These are phyloP conservation scores for Saccharomyces hybrid DNA, from an alignment of 1,139 yeast species.

Conservation along the genomic window DNA sequence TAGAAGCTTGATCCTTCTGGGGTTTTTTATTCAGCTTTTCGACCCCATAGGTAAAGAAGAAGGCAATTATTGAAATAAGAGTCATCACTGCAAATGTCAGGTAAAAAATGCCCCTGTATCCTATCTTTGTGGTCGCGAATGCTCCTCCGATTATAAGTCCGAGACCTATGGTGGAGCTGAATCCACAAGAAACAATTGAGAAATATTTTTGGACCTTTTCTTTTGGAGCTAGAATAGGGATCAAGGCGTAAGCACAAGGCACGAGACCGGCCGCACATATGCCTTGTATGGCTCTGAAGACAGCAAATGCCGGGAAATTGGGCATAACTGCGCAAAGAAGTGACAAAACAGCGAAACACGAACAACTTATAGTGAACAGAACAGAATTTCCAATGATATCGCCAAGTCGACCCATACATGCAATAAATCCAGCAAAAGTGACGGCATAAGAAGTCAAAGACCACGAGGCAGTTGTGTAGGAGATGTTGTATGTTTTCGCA, in stretches of 20 bases:
- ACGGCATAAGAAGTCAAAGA: constrained; percentile 31
- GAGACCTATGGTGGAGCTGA: constrained; percentile 29
- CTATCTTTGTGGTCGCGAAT: constrained; percentile 28
- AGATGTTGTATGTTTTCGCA: constrained; percentile 6
- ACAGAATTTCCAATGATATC: constrained; percentile 31
- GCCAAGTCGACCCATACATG: constrained; percentile 29
- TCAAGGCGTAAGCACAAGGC: constrained; percentile 31
- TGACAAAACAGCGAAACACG: constrained; percentile 19
- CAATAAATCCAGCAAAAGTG: constrained; percentile 31
- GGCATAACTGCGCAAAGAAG: constrained; percentile 28
- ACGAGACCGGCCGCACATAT: constrained; percentile 33
- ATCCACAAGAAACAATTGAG: constrained; percentile 19
- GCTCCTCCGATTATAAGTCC: constrained; percentile 36
- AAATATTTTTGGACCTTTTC: constrained; percentile 25
- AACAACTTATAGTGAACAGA: constrained; percentile 14
- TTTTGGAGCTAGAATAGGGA: constrained; percentile 30
- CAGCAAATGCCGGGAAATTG: constrained; percentile 30
- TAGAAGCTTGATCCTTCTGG: background rate
- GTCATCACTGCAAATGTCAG: constrained; percentile 25
- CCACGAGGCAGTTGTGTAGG: constrained; percentile 21
- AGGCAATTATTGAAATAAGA: constrained; percentile 11
- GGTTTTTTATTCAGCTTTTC: background rate
- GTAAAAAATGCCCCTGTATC: constrained; percentile 32
- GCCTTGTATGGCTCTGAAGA: constrained; percentile 37
- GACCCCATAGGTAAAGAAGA: constrained; percentile 10